Percentiles rank a stretch among this genome's conserved stretches.
phyloP scores from a whole-genome alignment of 345 rosid species.

The Ceriops zippeliana region DNA sequence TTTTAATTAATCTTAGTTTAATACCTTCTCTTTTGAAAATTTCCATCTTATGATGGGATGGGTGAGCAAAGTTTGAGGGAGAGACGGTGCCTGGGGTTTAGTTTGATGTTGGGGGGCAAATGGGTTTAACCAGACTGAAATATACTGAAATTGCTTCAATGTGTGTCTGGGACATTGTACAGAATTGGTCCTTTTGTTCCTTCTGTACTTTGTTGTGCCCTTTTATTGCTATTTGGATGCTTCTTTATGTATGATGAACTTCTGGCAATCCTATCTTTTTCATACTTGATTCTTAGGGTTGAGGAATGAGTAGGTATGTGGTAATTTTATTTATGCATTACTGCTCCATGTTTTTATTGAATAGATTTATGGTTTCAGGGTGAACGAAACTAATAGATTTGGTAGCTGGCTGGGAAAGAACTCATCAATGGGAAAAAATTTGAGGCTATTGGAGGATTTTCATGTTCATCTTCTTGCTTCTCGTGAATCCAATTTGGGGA shows the following conservation, averaged over 20 bases:
- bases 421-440: conserved; percentile 76
- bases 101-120: background rate
- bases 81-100: background rate
- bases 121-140: background rate
- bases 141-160: no score
- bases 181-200: no score
- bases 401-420: conserved; percentile 99
- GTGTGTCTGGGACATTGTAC: no score
- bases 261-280: background rate
- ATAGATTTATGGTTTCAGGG: conserved; percentile 52
- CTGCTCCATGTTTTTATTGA: background rate
- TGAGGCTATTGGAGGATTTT: conserved; percentile 84
- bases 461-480: conserved; percentile 95
- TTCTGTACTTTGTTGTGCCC: background rate
- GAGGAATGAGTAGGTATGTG: background rate
- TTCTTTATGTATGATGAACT: background rate
- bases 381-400: conserved; percentile 88
- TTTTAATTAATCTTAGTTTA: no score
- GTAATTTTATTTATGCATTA: background rate
- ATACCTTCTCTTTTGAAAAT: no score
- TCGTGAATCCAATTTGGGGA: conserved; percentile 71
- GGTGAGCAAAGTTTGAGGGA: no score
- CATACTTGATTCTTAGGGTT: background rate
- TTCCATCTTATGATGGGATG: no score
- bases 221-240: background rate